Evolutionary conservation across 352 stramenopile species (phyloP), one percentile per base, ranked within the genome.

Genomic region (Blastocystis sp.): DNA sequence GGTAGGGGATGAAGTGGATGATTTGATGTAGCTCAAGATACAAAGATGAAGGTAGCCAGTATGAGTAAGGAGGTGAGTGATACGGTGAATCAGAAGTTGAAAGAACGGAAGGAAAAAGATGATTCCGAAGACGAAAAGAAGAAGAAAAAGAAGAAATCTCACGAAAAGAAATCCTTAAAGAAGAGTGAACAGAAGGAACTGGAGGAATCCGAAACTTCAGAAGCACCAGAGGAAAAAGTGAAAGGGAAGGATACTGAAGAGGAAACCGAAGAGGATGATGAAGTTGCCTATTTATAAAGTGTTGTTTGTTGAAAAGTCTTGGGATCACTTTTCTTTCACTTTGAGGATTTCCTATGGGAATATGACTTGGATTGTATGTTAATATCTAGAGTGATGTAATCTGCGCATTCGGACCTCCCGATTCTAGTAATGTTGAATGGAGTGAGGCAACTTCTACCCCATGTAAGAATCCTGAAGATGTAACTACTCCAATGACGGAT

Each of bases 221-320:
- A n/a, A n/a, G n/a, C n/a, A n/a, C n/a, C n/a, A n/a, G n/a, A 33
- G 15, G 24, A 19, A 30, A 68, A 33, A 58, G 51, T 19, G 22
- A 68, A 76, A 42, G 56, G 56, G 37, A 11, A 42, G 37, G 40
- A 76, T 33, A 76, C n/a, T 58, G 51, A 58, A 58, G 51, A 62
- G 30, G 44, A 44, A 53, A 44, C 37, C 19, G 62, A 48, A 58
- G 44, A 78, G 6, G 66, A 78, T 19, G 66, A 78, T 57, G 66
- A 78, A 24, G 66, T 78, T 33, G 66, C 66, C n/a, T 78, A 78
- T 78, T 78, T 78, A 19, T 78, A 51, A 0, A 35, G 0, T 40
- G n/a, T 48, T 78, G 27, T 78, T 78, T 56, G 27, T 53, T 58
- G 40, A 5, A 75, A 42, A 42, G 40, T 48, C 40, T 48, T 2